phyloP scores from a whole-genome alignment of 1,139 yeast genomes.

The Spencermartinsiella ligniputridi region DNA sequence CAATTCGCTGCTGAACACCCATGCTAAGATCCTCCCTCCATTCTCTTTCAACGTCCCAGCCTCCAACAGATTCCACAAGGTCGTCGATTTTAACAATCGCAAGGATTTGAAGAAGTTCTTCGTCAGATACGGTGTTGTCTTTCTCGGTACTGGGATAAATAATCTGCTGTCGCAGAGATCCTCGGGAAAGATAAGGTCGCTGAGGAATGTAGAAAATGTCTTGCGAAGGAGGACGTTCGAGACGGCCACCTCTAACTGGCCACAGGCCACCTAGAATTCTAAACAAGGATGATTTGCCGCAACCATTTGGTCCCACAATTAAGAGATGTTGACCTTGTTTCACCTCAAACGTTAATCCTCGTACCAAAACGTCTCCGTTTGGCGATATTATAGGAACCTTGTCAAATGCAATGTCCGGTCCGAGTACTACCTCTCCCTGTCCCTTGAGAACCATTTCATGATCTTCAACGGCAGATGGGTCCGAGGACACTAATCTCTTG shows the following conservation, averaged over 20 bases:
- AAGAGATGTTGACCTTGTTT: conserved; percentile 80
- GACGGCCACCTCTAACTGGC: conserved; percentile 65
- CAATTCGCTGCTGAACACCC: conserved; percentile 91
- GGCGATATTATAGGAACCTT: conserved; percentile 81
- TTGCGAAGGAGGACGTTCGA: conserved; percentile 60
- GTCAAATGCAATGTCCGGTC: conserved; percentile 63
- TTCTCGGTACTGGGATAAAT: conserved; percentile 75
- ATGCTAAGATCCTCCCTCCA: conserved; percentile 88
- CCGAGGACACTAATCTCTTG: conserved; percentile 28
- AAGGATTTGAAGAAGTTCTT: conserved; percentile 59
- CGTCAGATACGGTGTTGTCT: conserved; percentile 58
- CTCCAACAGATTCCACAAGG: conserved; percentile 40
- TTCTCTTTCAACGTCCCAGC: conserved; percentile 66
- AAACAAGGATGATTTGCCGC: conserved; percentile 89
- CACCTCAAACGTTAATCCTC: conserved; percentile 62
- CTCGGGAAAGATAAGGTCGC: conserved; percentile 75
- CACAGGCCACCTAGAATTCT: conserved; percentile 89
- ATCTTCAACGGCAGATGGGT: conserved; percentile 17
- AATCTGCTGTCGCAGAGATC: conserved; percentile 80
- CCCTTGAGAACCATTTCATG: conserved; percentile 20
- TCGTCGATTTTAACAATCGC: conserved; percentile 36
- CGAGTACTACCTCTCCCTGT: conserved; percentile 37
- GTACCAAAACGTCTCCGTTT: conserved; percentile 68
- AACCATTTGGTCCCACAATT: conserved; percentile 93
- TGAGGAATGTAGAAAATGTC: conserved; percentile 90